Conservation (phyloP, 257 asterid species). For the Misopates orontium region DNA sequence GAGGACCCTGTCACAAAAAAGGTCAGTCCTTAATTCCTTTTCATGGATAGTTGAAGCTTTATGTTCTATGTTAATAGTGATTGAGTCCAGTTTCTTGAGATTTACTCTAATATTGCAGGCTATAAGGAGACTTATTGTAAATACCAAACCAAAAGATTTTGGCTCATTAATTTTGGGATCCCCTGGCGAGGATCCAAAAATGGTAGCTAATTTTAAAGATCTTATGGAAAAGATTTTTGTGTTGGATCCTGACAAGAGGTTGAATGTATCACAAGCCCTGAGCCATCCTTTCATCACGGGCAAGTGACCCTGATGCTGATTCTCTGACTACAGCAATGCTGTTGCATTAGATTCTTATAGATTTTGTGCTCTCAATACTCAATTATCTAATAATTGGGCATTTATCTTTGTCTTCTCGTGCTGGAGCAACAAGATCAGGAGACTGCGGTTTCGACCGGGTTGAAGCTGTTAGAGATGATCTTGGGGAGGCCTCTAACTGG, state of each 20-base stretch:
- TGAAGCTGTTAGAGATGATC: constrained; percentile 53
- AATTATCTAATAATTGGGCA: constrained; percentile 76
- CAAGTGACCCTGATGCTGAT: constrained; percentile 91
- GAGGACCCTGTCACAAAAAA: constrained; percentile 96
- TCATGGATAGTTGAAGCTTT: constrained; percentile 1
- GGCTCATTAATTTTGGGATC: constrained; percentile 72
- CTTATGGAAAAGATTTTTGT: constrained; percentile 85
- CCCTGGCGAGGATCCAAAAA: constrained; percentile 93
- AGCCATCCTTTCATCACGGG: constrained; percentile 99
- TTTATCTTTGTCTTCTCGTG: constrained; percentile 68
- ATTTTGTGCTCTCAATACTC: constrained; percentile 55
- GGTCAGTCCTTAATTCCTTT: constrained; percentile 41
- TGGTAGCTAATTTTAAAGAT: constrained; percentile 89
- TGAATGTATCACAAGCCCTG: constrained; percentile 92
- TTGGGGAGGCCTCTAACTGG: constrained; percentile 65
- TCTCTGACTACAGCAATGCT: constrained; percentile 71
- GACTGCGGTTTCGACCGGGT: constrained; percentile 46
- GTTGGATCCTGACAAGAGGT: constrained; percentile 96
- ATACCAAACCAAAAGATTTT: constrained; percentile 91
- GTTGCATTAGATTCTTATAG: constrained; percentile 68
- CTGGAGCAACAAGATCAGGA: constrained; percentile 57
- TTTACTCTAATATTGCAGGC: constrained; percentile 51
- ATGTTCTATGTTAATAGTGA: constrained; percentile 6
- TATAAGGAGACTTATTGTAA: constrained; percentile 72
- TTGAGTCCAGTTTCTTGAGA: constrained; percentile 13